Percentiles rank a stretch among this genome's conserved stretches.
Conservation (phyloP, 768 basidiomycete genomes). For the Sarcomyxa edulis region DNA sequence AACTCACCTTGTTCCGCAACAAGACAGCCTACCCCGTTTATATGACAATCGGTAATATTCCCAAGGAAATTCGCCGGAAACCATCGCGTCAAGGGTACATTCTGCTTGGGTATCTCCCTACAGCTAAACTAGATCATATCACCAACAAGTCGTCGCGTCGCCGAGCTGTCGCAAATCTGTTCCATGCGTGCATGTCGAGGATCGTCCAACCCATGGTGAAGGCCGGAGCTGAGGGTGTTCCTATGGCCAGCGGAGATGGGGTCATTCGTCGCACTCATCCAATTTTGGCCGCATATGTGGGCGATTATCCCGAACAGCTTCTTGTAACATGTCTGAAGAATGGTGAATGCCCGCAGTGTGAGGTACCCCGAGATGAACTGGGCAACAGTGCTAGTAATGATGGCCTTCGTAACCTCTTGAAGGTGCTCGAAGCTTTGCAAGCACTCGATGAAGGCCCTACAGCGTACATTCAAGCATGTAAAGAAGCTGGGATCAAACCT, state of each 20-base stretch:
- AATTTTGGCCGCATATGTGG: conserved; percentile 32
- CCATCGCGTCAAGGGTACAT: conserved; percentile 27
- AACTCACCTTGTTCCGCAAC: conserved; percentile 31
- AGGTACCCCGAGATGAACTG: conserved; percentile 11
- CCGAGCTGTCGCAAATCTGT: conserved; percentile 20
- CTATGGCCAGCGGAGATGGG: conserved; percentile 29
- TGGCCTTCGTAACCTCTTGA: conserved; percentile 9
- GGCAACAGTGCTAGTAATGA: conserved; percentile 7
- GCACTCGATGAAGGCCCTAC: conserved; percentile 8
- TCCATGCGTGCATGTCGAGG: conserved; percentile 27
- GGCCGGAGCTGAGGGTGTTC: conserved; percentile 17
- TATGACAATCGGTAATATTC: conserved; percentile 41
- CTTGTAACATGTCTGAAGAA: conserved; percentile 23
- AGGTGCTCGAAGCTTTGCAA: conserved; percentile 12
- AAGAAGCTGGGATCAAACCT: conserved; percentile 18
- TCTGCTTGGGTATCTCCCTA: conserved; percentile 35
- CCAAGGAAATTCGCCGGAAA: conserved; percentile 31
- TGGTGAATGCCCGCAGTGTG: conserved; percentile 24
- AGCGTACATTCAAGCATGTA: conserved; percentile 13
- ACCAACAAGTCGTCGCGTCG: conserved; percentile 16
- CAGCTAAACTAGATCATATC: conserved; percentile 24
- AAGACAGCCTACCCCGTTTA: conserved; percentile 43
- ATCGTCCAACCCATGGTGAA: conserved; percentile 24
- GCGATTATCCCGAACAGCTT: conserved; percentile 41
- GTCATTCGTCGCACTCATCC: conserved; percentile 23